Base-by-base conservation (phyloP, 1,139 yeast genomes). In the Pichia cactophila region DNA sequence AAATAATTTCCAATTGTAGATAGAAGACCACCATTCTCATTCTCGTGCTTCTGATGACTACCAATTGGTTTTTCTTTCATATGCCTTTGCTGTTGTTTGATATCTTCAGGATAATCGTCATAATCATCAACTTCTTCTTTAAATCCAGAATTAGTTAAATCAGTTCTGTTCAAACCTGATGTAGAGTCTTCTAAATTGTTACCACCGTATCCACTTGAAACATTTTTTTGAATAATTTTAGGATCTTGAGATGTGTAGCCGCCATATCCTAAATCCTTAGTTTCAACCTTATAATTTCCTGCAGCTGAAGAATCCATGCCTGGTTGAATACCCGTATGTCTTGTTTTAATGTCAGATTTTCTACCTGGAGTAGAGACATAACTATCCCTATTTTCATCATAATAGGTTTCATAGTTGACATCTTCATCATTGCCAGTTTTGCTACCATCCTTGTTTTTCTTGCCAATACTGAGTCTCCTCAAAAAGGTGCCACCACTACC, bases 391-490 rank as follows among this genome's bases (percentile, higher is more conserved):
- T 12, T 16, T 12, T 38, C 41, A 38, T 38, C 41, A 23, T 20
- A 20, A 4, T 38, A 23, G 2, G 41, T 38, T 16, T 35, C 38
- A 7, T 35, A 16, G 20, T 35, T 35, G 9, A 11, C 17, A 14
- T 14, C n/a, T 7, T 35, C 38, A 7, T 33, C n/a, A 1, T 9
- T 23, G 12, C 9, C 28, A 8, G 8, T 12, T 7, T 38, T 38
- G 12, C 9, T 20, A 38, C 16, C 28, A 38, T 23, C 28, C 23
- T 38, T 23, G 23, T 46, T 41, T 14, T 9, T 35, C 16, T 41
- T 41, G 40, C 47, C 47, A 26, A 35, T 16, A 33, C 42, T 26
- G 5, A 46, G 33, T 33, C 29, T 46, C 9, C 42, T 37, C 10
- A 46, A 31, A 4, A 46, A 39, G 14, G 41, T 44, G 7, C 36